phyloP scores from a whole-genome alignment of 1,139 yeast genomes.

The Candida sanyaensis region DNA sequence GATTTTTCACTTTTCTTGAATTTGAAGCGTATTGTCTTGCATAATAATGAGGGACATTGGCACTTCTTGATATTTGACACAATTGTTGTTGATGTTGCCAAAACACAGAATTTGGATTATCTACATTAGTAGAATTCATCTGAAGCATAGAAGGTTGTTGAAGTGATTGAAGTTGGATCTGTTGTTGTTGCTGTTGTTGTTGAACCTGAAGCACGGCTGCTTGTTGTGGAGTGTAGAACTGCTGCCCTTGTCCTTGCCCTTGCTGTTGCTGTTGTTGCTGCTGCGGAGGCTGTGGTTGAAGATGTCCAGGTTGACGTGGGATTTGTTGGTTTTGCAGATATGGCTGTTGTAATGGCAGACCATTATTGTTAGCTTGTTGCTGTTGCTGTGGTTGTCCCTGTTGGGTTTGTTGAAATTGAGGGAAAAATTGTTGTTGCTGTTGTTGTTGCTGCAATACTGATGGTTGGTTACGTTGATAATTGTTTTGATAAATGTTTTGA shows the following conservation, averaged over 20 bases:
- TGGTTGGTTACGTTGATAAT: conserved; percentile 31
- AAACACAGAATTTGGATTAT: conserved; percentile 55
- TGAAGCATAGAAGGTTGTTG: conserved; percentile 27
- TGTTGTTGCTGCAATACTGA: conserved; percentile 19
- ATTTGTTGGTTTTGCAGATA: conserved; percentile 24
- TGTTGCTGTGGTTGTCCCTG: conserved; percentile 19
- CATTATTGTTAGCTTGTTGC: conserved; percentile 19
- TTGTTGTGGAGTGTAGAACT: conserved; percentile 20
- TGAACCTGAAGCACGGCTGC: conserved; percentile 13
- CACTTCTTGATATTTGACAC: conserved; percentile 74
- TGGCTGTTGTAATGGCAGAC: conserved; percentile 30
- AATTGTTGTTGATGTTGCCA: conserved; percentile 92
- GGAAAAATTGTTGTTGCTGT: conserved; percentile 22
- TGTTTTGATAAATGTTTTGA: conserved; percentile 36
- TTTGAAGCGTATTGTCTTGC: conserved; percentile 91
- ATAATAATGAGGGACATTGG: conserved; percentile 78
- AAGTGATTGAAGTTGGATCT: conserved; percentile 9
- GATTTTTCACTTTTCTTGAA: conserved; percentile 57
- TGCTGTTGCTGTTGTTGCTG: conserved; percentile 25
- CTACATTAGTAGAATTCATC: conserved; percentile 39
- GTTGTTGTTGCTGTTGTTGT: conserved; percentile 23
- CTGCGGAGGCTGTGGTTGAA: conserved; percentile 24
- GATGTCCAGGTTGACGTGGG: conserved; percentile 26
- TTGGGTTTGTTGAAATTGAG: conserved; percentile 27
- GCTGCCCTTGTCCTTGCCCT: conserved; percentile 24